Base-by-base conservation (phyloP, 371 early-diverging fungal genomes). In the Saksenaea oblongispora region DNA sequence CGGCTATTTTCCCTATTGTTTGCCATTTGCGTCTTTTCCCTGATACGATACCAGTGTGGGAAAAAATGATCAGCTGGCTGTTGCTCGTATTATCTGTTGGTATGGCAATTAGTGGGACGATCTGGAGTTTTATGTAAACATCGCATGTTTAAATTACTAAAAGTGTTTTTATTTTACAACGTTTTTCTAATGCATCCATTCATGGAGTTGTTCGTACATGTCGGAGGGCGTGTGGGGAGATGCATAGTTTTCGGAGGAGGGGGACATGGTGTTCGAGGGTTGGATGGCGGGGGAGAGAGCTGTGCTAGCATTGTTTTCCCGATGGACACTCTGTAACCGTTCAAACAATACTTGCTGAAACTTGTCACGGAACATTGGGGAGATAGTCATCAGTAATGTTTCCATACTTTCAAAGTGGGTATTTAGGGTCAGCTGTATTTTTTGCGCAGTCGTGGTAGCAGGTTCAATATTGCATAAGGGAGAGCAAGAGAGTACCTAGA, bases 1-100 rank as follows among this genome's bases (percentile, higher is more conserved):
- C 84, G 5, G 86, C 82, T 5, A 78, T 87, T 1, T 81, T 90
- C 55, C 90, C 92, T 26, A 47, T 68, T 5, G 36, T 79, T 14
- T 87, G 86, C 62, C 83, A 84, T 63, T 44, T 84, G 61, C 55
- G 64, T 24, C 62, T 89, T 47, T 80, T 73, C 44, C 51, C 59
- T 24, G 57, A 37, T 17, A 66, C 55, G 15, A 55, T 76, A 39
- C 61, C 74, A 26, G 28, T 31, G 42, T 53, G 35, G 54, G 55
- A 63, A 17, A 66, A 54, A 26, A 8, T 61, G 1, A 54, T 71
- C 41, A 61, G 71, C 41, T 60, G 56, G n/a, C 41, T 63, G 10
- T 60, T 79, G 27, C 47, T 79, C 22, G 5, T 55, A 14, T 51
- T 76, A 18, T 68, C 73, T 11, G 44, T 56, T 8, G 53, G 31